A percentile compares a stretch with the other conserved stretches of the same genome.
Evolutionary conservation across 768 basidiomycete species (phyloP).

Genomic region (Termitomyces sp.): DNA sequence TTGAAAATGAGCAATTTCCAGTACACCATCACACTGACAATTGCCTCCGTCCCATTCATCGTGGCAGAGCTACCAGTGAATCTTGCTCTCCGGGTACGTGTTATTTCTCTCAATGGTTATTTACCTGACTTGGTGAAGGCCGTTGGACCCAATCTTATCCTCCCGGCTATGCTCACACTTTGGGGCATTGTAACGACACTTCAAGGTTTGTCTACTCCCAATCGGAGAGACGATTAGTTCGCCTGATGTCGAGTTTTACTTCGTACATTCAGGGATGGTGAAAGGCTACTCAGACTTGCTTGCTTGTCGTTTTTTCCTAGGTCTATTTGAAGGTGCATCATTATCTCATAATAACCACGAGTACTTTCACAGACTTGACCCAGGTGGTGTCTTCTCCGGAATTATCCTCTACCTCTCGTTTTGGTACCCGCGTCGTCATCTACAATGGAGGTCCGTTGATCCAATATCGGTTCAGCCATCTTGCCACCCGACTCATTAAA

Average conservation of each 20-base stretch:
- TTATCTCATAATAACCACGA: neutral
- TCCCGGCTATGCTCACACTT: conserved; percentile 54
- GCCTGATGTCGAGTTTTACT: neutral
- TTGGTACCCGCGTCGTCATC: conserved; percentile 49
- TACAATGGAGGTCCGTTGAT: conserved; percentile 40
- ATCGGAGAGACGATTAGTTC: neutral
- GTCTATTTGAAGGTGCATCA: conserved; percentile 43
- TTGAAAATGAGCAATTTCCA: conserved; percentile 47
- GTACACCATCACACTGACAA: conserved; percentile 49
- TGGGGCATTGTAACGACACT: conserved; percentile 65
- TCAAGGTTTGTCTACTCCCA: conserved; percentile 41
- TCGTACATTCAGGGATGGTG: conserved; percentile 39
- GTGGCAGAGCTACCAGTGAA: conserved; percentile 60
- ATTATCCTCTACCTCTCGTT: conserved; percentile 56
- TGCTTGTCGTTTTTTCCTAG: conserved; percentile 50
- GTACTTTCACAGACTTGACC: neutral
- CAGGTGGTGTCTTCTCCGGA: conserved; percentile 58
- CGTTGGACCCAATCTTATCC: conserved; percentile 16
- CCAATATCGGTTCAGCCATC: conserved; percentile 4
- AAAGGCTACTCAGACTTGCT: conserved; percentile 42
- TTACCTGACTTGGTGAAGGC: neutral
- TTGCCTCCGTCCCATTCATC: conserved; percentile 55
- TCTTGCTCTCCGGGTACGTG: conserved; percentile 47
- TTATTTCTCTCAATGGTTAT: neutral
- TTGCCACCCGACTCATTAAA: conserved; percentile 34